Conservation (phyloP, 176 grass and related monocot genomes). For the Stipa capillata region DNA sequence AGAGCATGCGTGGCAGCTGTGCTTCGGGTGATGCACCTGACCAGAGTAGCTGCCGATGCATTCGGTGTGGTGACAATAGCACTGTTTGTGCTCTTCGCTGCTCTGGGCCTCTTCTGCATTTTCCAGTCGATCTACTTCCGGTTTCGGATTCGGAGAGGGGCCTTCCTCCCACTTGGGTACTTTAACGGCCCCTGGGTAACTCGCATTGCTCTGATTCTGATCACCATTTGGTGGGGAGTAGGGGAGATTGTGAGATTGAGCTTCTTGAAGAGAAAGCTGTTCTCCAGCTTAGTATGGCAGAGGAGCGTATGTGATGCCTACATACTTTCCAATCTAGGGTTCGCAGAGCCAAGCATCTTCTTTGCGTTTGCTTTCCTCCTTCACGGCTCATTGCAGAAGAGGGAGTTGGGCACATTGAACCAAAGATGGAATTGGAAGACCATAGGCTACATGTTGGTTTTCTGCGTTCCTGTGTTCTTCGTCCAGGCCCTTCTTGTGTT, state of each 20-base stretch:
- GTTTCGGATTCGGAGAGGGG: slow-evolving; percentile 37
- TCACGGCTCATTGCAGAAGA: slow-evolving; percentile 68
- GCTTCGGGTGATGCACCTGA: slow-evolving; percentile 93
- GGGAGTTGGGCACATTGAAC: slow-evolving; percentile 54
- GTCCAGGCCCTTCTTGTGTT: slow-evolving; percentile 58
- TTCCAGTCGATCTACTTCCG: slow-evolving; percentile 51
- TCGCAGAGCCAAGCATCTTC: slow-evolving; percentile 87
- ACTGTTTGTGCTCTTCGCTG: slow-evolving; percentile 54
- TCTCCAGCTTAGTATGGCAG: slow-evolving; percentile 61
- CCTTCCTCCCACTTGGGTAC: slow-evolving; percentile 54
- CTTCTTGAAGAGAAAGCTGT: slow-evolving; percentile 61
- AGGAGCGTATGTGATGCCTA: slow-evolving; percentile 66
- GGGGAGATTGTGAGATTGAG: slow-evolving; percentile 66
- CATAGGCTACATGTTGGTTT: slow-evolving; percentile 63
- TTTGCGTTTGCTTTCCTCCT: slow-evolving; percentile 82
- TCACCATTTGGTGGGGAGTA: slow-evolving; percentile 78
- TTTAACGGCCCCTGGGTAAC: slow-evolving; percentile 90
- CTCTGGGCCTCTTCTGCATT: slow-evolving; percentile 67
- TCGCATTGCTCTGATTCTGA: slow-evolving; percentile 67
- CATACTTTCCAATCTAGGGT: slow-evolving; percentile 88
- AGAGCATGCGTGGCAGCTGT: slow-evolving; percentile 95
- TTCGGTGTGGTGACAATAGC: slow-evolving; percentile 76
- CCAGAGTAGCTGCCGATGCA: slow-evolving; percentile 73
- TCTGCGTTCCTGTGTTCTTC: slow-evolving; percentile 63
- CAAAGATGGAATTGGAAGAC: slow-evolving; percentile 79